Conservation (phyloP, 768 basidiomycete species). For the Boletales sp. region DNA sequence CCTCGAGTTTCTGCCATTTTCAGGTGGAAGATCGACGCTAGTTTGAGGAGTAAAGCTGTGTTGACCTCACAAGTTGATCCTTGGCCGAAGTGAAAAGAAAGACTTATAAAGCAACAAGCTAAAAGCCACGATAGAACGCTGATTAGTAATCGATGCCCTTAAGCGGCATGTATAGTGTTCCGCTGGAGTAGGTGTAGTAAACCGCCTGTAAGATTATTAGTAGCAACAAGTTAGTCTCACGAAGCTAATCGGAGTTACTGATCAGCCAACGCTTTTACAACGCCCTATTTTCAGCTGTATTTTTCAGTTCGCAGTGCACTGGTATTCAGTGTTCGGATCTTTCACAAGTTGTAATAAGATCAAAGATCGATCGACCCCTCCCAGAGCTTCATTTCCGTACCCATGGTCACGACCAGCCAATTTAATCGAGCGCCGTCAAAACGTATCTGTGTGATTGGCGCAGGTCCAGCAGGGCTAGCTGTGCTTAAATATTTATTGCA, state of each 20-base stretch:
- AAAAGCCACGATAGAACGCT: background rate
- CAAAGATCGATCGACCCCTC: background rate
- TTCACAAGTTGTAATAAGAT: background rate
- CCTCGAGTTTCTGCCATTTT: slow-evolving; percentile 64
- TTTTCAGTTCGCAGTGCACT: no score
- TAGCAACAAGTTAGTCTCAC: no score
- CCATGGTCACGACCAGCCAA: slow-evolving; percentile 4
- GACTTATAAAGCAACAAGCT: background rate
- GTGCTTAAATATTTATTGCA: slow-evolving; percentile 64
- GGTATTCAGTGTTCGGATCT: no score
- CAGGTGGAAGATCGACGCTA: slow-evolving; percentile 2
- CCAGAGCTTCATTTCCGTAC: no score
- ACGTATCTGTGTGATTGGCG: slow-evolving; percentile 69
- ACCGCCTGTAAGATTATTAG: no score
- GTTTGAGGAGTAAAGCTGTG: slow-evolving; percentile 4
- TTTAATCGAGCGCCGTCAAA: slow-evolving; percentile 18
- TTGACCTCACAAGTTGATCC: slow-evolving; percentile 88
- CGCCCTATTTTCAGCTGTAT: no score
- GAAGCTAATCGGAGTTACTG: no score
- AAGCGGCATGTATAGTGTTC: slow-evolving; percentile 4
- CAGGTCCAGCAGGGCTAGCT: slow-evolving; percentile 71
- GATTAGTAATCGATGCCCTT: slow-evolving; percentile 13
- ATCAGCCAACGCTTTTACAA: no score
- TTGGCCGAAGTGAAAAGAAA: slow-evolving; percentile 52
- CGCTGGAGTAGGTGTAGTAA: no score